Percentiles rank a stretch among this genome's conserved stretches.
phyloP scores from a whole-genome alignment of 2,329 filamentous ascomycete species.

The Phialophora tarda region DNA sequence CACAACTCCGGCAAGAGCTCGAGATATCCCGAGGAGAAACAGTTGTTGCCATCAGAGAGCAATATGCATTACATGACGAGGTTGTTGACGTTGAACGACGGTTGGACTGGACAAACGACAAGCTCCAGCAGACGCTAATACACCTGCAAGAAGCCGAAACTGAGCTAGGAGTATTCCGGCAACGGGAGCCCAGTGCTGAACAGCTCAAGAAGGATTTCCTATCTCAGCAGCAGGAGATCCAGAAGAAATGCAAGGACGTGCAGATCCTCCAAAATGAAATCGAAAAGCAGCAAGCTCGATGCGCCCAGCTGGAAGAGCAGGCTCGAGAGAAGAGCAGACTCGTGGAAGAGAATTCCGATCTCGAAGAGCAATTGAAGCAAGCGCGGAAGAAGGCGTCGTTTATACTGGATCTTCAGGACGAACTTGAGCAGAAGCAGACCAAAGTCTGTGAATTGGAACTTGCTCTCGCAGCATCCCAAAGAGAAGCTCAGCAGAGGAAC shows the following conservation, averaged over 20 bases:
- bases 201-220: constrained; percentile 15
- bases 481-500: constrained; percentile 5
- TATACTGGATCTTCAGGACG: not conserved
- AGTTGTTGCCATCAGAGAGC: not conserved
- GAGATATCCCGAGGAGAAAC: constrained; percentile 5
- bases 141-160: constrained; percentile 3
- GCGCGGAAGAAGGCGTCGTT: not conserved
- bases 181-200: not conserved
- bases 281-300: not conserved
- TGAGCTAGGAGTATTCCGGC: constrained; percentile 12
- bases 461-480: not conserved
- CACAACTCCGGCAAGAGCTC: constrained; percentile 5
- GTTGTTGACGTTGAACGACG: constrained; percentile 11
- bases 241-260: constrained; percentile 9
- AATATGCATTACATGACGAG: constrained; percentile 3
- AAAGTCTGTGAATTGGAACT: not conserved
- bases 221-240: constrained; percentile 12
- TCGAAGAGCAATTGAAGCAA: constrained; percentile 3
- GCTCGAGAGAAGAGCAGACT: not conserved
- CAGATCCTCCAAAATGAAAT: not conserved
- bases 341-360: not conserved
- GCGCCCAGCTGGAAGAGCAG: constrained; percentile 6
- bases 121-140: constrained; percentile 1
- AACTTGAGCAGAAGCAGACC: not conserved
- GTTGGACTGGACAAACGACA: constrained; percentile 7